phyloP scores from a whole-genome alignment of 2,329 filamentous ascomycete genomes.

The Penicillium nordicum region DNA sequence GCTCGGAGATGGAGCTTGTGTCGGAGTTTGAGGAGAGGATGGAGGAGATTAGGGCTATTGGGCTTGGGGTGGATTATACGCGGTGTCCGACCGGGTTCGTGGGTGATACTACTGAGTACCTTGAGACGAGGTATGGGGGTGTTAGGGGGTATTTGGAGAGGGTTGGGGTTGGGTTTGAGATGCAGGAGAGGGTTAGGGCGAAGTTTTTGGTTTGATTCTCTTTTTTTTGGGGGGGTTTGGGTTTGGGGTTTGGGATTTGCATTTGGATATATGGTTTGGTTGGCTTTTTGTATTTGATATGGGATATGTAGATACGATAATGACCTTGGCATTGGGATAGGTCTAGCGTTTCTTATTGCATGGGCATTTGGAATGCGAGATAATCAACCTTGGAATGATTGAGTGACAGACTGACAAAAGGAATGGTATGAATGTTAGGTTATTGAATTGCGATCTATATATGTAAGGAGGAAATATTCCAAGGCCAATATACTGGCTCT shows the following conservation, averaged over 20 bases:
- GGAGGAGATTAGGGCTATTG: constrained; percentile 66
- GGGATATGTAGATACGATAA: constrained; percentile 15
- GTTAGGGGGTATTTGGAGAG: constrained; percentile 61
- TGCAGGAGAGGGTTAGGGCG: constrained; percentile 39
- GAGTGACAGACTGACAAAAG: not conserved
- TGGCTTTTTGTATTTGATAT: constrained; percentile 10
- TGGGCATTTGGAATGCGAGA: not conserved
- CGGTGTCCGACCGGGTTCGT: constrained; percentile 64
- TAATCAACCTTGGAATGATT: too few relatives aligned
- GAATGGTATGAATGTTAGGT: not conserved
- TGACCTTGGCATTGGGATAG: constrained; percentile 4
- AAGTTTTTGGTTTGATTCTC: constrained; percentile 23
- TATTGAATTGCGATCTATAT: not conserved
- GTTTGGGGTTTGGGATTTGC: not conserved
- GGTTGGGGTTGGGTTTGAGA: constrained; percentile 55
- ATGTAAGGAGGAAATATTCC: not conserved
- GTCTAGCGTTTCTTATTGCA: not conserved
- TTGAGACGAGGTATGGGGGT: constrained; percentile 63
- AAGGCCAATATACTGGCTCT: not conserved
- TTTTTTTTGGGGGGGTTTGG: not conserved
- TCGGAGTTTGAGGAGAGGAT: constrained; percentile 62
- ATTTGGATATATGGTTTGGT: not conserved
- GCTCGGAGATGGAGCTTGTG: constrained; percentile 60
- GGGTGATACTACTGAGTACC: constrained; percentile 53
- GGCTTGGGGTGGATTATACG: constrained; percentile 70